These are phyloP conservation scores for Immersiporthe knoxdaviesiana DNA, from an alignment of 2,329 filamentous ascomycete species.

Conservation along the genomic window DNA sequence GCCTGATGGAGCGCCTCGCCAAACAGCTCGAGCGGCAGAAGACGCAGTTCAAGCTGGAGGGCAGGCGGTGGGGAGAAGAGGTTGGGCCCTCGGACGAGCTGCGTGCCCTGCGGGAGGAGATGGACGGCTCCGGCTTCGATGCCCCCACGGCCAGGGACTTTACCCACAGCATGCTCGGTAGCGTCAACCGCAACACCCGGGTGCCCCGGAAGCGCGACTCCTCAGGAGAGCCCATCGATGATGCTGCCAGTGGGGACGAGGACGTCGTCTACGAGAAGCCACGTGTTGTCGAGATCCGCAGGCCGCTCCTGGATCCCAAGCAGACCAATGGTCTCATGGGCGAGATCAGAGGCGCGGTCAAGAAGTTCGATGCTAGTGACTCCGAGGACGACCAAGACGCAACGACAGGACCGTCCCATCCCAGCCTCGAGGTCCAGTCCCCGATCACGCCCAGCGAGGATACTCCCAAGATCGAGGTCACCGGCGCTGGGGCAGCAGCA, in stretches of 20 bases:
- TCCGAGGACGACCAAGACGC: constrained; percentile 70
- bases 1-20: constrained; percentile 89
- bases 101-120: constrained; percentile 88
- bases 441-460: constrained; percentile 69
- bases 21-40: constrained; percentile 96
- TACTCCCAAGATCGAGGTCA: constrained; percentile 63
- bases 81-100: constrained; percentile 88
- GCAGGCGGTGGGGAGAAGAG: constrained; percentile 82
- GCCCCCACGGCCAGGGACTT: constrained; percentile 63
- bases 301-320: constrained; percentile 68
- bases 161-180: constrained; percentile 74
- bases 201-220: constrained; percentile 44
- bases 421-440: constrained; percentile 72
- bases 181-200: constrained; percentile 65
- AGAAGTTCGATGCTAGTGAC: constrained; percentile 73
- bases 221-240: constrained; percentile 41
- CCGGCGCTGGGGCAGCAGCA: constrained; percentile 43
- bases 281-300: constrained; percentile 75
- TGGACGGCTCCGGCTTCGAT: constrained; percentile 66
- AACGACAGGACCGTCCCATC: constrained; percentile 75
- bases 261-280: constrained; percentile 77
- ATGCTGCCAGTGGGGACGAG: constrained; percentile 55
- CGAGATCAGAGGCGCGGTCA: constrained; percentile 77
- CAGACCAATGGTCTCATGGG: constrained; percentile 67
- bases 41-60: constrained; percentile 96